These are phyloP conservation scores for Lepidium didymum DNA, from an alignment of 345 rosid genomes.

Conservation along the genomic window DNA sequence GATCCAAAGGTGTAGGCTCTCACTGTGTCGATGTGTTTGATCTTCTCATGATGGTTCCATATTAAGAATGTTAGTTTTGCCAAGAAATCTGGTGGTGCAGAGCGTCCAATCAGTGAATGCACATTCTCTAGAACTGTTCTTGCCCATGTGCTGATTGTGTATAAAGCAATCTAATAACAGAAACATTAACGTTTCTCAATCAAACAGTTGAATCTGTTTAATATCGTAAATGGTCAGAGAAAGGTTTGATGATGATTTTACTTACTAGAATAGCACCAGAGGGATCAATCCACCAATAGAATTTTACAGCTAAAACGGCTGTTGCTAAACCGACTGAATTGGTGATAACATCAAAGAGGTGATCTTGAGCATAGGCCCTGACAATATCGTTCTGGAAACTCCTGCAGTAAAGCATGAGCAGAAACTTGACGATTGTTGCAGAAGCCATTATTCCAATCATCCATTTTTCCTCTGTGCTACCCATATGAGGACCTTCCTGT, in stretches of 20 bases:
- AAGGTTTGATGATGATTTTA: background rate
- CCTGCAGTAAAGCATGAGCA: constrained; percentile 46
- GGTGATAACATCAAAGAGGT: constrained; percentile 49
- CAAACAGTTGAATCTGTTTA: background rate
- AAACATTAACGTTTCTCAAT: background rate
- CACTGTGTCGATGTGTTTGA: constrained; percentile 71
- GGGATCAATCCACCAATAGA: constrained; percentile 58
- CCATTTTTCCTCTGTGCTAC: constrained; percentile 31
- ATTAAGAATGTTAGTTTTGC: constrained; percentile 66
- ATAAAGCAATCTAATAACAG: constrained; percentile 64
- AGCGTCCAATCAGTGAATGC: constrained; percentile 54
- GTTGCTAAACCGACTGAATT: constrained; percentile 52
- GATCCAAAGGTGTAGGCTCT: constrained; percentile 79
- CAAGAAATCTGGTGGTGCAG: constrained; percentile 77
- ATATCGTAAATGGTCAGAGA: background rate
- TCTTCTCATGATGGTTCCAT: constrained; percentile 81
- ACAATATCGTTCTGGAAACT: constrained; percentile 45
- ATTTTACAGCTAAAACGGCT: constrained; percentile 40
- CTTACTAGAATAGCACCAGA: constrained; percentile 49
- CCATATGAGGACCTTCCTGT: constrained; percentile 35
- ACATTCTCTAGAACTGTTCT: constrained; percentile 73
- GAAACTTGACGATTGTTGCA: constrained; percentile 39
- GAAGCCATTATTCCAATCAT: constrained; percentile 50
- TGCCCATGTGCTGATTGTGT: constrained; percentile 71
- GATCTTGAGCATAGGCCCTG: constrained; percentile 49